phyloP scores from a whole-genome alignment of 345 rosid species.

The Ceriops decandra region DNA sequence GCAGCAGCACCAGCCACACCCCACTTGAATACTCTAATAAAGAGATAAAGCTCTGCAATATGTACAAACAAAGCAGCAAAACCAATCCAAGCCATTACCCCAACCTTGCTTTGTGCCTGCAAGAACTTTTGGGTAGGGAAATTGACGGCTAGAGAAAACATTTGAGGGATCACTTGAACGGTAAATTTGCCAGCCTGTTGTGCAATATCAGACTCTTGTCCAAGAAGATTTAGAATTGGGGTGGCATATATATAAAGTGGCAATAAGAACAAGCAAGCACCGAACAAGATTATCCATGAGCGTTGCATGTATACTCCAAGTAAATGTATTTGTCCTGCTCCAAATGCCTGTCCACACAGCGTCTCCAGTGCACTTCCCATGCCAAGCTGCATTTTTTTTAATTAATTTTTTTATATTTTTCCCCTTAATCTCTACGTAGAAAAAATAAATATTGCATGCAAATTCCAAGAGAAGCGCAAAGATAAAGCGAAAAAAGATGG shows the following conservation, averaged over 20 bases:
- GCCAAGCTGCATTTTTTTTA: slow-evolving; percentile 64
- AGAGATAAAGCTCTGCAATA: slow-evolving; percentile 44
- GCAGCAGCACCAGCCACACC: slow-evolving; percentile 79
- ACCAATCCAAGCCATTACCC: slow-evolving; percentile 76
- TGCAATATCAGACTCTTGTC: slow-evolving; percentile 65
- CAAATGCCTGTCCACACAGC: slow-evolving; percentile 91
- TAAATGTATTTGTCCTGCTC: slow-evolving; percentile 71
- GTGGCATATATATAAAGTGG: slow-evolving; percentile 79
- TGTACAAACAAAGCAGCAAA: slow-evolving; percentile 54
- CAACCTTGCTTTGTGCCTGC: slow-evolving; percentile 85
- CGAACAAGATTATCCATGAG: slow-evolving; percentile 72
- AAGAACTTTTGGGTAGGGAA: slow-evolving; percentile 87
- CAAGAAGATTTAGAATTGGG: slow-evolving; percentile 66
- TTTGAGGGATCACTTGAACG: slow-evolving; percentile 73
- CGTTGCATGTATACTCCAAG: slow-evolving; percentile 96
- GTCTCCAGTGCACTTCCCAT: slow-evolving; percentile 98
- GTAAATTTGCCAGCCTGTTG: slow-evolving; percentile 66
- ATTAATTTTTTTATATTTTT: not conserved
- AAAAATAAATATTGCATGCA: not conserved
- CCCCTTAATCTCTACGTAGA: not conserved
- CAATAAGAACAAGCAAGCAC: slow-evolving; percentile 52
- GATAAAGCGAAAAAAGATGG: not conserved
- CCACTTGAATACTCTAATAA: slow-evolving; percentile 62
- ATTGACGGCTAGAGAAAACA: slow-evolving; percentile 80
- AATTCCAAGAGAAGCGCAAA: not conserved